Evolutionary conservation across 345 rosid genomes (phyloP).

Genomic region (Sisymbrium altissimum): DNA sequence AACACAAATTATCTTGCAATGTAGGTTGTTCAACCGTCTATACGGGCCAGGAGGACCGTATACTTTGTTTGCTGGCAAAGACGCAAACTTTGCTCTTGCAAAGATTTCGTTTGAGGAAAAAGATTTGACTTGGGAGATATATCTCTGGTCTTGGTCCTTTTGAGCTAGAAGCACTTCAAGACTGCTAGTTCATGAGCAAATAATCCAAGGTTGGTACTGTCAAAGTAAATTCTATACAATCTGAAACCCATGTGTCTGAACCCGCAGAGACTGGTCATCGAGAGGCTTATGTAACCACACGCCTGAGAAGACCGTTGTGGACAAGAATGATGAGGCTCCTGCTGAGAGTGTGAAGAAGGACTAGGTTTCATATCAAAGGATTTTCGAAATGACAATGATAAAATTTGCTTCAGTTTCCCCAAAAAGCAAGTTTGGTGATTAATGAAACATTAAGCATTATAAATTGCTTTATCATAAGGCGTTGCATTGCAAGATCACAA

Average conservation of each 20-base stretch:
- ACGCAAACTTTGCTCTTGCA: constrained; percentile 80
- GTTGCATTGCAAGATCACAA: too few species aligned
- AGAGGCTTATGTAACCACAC: not conserved
- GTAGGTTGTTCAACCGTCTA: constrained; percentile 95
- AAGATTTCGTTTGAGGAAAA: constrained; percentile 61
- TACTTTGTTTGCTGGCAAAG: constrained; percentile 88
- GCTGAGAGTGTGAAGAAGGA: constrained; percentile 7
- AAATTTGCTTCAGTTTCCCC: too few species aligned
- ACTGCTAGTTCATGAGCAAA: constrained; percentile 97
- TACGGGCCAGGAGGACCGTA: constrained; percentile 98
- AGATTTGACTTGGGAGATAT: too few species aligned
- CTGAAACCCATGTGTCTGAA: too few species aligned
- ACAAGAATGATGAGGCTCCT: constrained; percentile 10
- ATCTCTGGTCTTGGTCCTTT: constrained; percentile 56
- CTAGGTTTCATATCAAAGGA: too few species aligned
- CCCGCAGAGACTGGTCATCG: too few species aligned
- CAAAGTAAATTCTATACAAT: constrained; percentile 21
- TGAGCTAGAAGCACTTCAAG: constrained; percentile 89
- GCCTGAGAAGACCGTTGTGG: not conserved
- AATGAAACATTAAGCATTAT: too few species aligned
- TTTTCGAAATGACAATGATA: too few species aligned
- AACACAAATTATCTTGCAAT: too few species aligned
- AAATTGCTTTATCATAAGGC: too few species aligned
- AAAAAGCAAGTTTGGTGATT: too few species aligned
- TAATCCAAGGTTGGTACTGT: constrained; percentile 81